Conservation (phyloP, 371 early-diverging fungal genomes). For the Blakeslea trispora region DNA sequence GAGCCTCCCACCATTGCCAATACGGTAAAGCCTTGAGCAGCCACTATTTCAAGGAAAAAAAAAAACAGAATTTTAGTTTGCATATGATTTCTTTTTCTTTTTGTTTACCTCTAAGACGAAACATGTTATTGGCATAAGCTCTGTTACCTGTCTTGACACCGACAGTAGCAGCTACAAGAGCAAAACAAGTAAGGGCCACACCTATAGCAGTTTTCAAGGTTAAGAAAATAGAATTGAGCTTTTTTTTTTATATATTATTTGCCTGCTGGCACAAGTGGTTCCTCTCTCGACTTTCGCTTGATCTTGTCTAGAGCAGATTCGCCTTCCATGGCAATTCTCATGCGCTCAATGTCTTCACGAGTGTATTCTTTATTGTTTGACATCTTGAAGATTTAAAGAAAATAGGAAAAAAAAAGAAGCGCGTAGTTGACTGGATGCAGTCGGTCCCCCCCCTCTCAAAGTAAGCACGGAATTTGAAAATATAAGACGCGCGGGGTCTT, state of each 20-base stretch:
- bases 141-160: conserved; percentile 51
- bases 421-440: neutral
- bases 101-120: conserved; percentile 49
- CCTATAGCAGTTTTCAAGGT: conserved; percentile 22
- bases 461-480: neutral
- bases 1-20: conserved; percentile 53
- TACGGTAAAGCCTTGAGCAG: conserved; percentile 51
- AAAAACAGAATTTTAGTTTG: neutral
- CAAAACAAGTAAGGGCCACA: conserved; percentile 55
- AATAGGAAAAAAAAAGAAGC: conserved; percentile 7
- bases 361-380: conserved; percentile 25
- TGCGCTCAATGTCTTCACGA: conserved; percentile 42
- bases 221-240: too few relatives aligned
- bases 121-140: conserved; percentile 55
- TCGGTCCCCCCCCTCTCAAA: neutral
- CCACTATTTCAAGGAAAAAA: conserved; percentile 26
- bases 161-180: conserved; percentile 48
- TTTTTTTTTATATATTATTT: conserved; percentile 3
- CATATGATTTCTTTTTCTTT: too few relatives aligned
- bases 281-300: conserved; percentile 48
- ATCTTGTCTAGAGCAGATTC: conserved; percentile 46
- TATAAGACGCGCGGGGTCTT: too few relatives aligned
- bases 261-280: conserved; percentile 57
- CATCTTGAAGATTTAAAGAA: conserved; percentile 3
- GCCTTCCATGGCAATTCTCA: conserved; percentile 43